Base-by-base conservation (phyloP, 768 basidiomycete genomes). In the Trametes sanguinea region DNA sequence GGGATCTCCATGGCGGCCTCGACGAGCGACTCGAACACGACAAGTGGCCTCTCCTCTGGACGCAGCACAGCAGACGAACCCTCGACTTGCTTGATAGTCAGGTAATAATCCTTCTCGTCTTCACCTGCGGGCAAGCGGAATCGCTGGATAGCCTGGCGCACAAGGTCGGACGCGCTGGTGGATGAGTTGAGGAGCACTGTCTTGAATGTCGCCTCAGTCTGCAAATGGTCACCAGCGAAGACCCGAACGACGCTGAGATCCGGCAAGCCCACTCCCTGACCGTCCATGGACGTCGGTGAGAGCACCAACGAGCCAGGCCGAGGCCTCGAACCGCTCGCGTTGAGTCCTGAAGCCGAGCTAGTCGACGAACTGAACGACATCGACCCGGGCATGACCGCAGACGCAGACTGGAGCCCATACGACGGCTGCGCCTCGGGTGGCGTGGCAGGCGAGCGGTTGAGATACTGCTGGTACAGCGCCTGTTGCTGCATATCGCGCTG, bases 191-290 rank as follows among this genome's bases (percentile, higher is more conserved):
- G 83, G 16, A 98, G 76, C 1, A 96, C 97, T 6, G 97, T 98
- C 79, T 98, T 98, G 83, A 99, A 99, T 5, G 96, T 97, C 2
- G 95, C 94, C 68, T 98, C 95, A 0, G 94, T 93, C 72, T 94
- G 88, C 65, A 98, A 72, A 66, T 92, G 83, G 66, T 89, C 86
- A 32, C 96, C 97, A 0, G 96, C 95, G 71, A 99, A 99, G 42
- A 99, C 87, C 29, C 97, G 91, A 53, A 99, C 88, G 63, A 99
- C 97, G 68, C 90, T 97, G 57, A 99, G 83, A 56, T 95, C 88
- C 0, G 91, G 92, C 3, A 91, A 84, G 6, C 79, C 79, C 0
- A 82, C 76, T 2, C 85, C 85, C 58, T 85, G 83, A 6, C 82
- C 86, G 68, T 90, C 86, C 69, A 83, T 77, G 29, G 84, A 73